Base-by-base conservation (phyloP, 176 grass and related monocot genomes). In the Tuctoria greenei region DNA sequence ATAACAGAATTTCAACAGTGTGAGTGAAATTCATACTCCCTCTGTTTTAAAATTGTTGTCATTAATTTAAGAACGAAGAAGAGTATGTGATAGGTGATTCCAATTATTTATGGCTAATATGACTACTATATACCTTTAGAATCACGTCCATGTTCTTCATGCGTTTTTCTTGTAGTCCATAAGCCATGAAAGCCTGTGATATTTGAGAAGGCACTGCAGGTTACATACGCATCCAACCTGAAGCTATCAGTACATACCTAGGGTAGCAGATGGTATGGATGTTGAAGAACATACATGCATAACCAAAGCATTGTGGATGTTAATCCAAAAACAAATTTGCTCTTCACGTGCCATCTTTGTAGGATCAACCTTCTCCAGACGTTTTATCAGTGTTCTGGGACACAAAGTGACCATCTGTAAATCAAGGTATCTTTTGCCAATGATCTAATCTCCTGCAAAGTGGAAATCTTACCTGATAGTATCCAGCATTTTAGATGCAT, bases 401-500 rank as follows among this genome's bases (percentile, higher is more conserved):
- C 34, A 82, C 58, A 85, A 71, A 49, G 60, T 68, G 66, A 44
- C 20, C 21, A 70, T 28, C 12, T 60, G 61, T 83, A 74, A 54
- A 84, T 63, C 31, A 90, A 64, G 4, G 35, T 28, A 31, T 42
- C 0, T 6, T 10, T 35, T 73, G 38, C 10, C 18, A 16, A 10
- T 26, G 4, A 34, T 61, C 10, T 76, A 40, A 66, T 54, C 20
- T 75, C 58, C 71, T 56, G 13, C 62, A 74, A 8, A 41, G 64
- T 58, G 57, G n/a, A n/a, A n/a, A n/a, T 18, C 51, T 85, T 69
- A 99, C 96, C 87, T 99, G 83, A 99, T 90, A 21, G 79, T 90
- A 60, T 90, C 85, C 43, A 99, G 80, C 96, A 95, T 92, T 85
- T 90, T 88, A 67, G 85, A 99, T 56, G 96, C 96, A 81, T 95